Percentiles rank a stretch among this genome's conserved stretches.
phyloP scores from a whole-genome alignment of 2,329 filamentous ascomycete genomes.

The Aciculosporium take region DNA sequence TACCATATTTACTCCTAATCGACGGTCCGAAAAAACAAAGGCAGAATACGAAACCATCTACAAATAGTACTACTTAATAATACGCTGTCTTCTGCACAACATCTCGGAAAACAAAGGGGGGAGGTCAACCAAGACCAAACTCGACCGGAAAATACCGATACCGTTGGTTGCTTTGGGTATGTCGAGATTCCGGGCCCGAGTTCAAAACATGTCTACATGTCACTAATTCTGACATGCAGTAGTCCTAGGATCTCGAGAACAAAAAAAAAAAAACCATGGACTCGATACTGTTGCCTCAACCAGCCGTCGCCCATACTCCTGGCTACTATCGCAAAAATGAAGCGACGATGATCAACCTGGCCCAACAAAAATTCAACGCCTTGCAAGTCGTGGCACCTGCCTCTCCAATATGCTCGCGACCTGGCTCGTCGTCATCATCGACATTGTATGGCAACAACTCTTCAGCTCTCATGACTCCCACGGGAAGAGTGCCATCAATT shows the following conservation, averaged over 20 bases:
- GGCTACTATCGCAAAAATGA: constrained; percentile 85
- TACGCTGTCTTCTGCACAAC: neutral
- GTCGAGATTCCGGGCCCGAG: neutral
- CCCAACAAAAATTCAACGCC: constrained; percentile 19
- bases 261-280: constrained; percentile 45
- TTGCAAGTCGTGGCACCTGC: constrained; percentile 41
- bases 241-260: neutral
- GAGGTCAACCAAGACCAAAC: neutral
- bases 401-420: constrained; percentile 50
- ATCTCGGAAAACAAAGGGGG: neutral
- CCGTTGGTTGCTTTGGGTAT: constrained; percentile 1
- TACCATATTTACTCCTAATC: constrained; percentile 7
- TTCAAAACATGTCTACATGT: neutral
- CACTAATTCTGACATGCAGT: neutral
- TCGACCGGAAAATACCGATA: neutral
- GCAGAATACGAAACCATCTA: constrained; percentile 2
- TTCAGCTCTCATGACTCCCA: constrained; percentile 54
- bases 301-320: constrained; percentile 55
- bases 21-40: constrained; percentile 6
- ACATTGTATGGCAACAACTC: constrained; percentile 39
- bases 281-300: constrained; percentile 41
- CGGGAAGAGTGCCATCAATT: constrained; percentile 59
- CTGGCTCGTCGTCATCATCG: constrained; percentile 44
- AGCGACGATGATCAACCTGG: constrained; percentile 38
- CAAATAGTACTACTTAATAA: constrained; percentile 1